phyloP scores from a whole-genome alignment of 1,284 basidiomycete genomes.

The Cutaneotrichosporon cavernicola region DNA sequence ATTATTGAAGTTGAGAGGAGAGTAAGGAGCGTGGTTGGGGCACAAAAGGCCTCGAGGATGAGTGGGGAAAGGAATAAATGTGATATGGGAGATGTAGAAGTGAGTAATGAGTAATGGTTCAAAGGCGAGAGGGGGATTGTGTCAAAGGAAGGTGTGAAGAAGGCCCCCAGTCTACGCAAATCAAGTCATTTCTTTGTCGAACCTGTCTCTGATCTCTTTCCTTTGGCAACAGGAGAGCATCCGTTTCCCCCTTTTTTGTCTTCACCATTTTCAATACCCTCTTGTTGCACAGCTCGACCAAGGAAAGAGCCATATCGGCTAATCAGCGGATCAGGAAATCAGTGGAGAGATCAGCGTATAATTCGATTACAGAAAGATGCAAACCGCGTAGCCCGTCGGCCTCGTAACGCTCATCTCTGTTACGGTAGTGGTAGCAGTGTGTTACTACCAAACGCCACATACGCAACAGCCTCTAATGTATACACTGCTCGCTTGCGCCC shows the following conservation, averaged over 20 bases:
- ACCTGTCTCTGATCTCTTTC: background rate
- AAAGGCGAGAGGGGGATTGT: background rate
- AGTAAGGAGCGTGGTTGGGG: too few species aligned
- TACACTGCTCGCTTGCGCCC: too few species aligned
- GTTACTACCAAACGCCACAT: too few species aligned
- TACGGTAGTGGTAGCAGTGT: background rate
- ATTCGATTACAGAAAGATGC: background rate
- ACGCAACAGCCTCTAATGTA: background rate
- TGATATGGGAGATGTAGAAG: background rate
- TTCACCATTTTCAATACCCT: too few species aligned
- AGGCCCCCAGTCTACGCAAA: too few species aligned
- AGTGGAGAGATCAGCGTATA: background rate
- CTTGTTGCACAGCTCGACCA: background rate
- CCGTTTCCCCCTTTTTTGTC: too few species aligned
- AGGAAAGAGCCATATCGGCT: background rate
- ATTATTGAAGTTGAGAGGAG: background rate
- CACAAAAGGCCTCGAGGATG: too few species aligned
- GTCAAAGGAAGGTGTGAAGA: background rate
- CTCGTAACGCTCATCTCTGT: too few species aligned
- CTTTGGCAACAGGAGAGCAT: too few species aligned
- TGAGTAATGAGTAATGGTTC: background rate
- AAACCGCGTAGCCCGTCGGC: too few species aligned
- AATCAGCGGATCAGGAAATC: background rate
- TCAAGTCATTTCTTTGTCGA: too few species aligned
- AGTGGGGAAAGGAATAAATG: too few species aligned